These are phyloP conservation scores for Ballota nigra DNA, from an alignment of 257 asterid species.

Conservation along the genomic window DNA sequence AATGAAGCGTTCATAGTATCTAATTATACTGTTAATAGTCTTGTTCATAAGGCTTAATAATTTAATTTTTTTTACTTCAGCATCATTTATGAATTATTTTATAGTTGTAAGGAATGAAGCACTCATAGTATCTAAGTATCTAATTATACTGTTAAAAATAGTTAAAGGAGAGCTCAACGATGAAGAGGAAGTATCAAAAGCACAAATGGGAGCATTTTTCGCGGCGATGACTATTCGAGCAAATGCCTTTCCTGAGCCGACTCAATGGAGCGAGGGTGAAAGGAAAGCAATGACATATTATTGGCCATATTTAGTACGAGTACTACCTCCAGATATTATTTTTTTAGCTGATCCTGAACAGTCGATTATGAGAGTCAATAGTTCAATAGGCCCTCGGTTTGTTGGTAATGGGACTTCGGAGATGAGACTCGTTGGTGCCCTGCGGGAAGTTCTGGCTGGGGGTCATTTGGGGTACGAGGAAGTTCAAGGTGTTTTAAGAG, in stretches of 20 bases:
- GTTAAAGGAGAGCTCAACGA: constrained; percentile 76
- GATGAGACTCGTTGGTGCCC: constrained; percentile 97
- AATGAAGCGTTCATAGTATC: constrained; percentile 2
- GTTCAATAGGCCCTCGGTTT: constrained; percentile 75
- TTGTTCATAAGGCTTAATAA: neutral
- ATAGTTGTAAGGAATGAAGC: neutral
- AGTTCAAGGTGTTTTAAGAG: constrained; percentile 88
- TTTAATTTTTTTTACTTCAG: neutral
- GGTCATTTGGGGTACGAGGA: constrained; percentile 98
- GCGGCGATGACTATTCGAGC: constrained; percentile 96
- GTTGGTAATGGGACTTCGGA: constrained; percentile 75
- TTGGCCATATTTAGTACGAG: constrained; percentile 81
- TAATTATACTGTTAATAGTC: neutral
- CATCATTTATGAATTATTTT: neutral
- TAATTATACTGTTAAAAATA: constrained; percentile 28
- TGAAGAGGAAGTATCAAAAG: constrained; percentile 75
- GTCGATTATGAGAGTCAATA: constrained; percentile 74
- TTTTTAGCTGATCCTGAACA: constrained; percentile 96
- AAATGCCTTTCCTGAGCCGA: constrained; percentile 82
- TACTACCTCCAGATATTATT: constrained; percentile 71
- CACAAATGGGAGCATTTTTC: constrained; percentile 91
- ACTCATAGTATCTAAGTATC: constrained; percentile 1
- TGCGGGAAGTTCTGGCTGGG: constrained; percentile 93
- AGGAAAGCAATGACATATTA: constrained; percentile 72
- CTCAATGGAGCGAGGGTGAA: constrained; percentile 99